Evolutionary conservation across 352 stramenopile genomes (phyloP), one percentile per base, ranked within the genome.

Genomic region (Phytophthora multivora): DNA sequence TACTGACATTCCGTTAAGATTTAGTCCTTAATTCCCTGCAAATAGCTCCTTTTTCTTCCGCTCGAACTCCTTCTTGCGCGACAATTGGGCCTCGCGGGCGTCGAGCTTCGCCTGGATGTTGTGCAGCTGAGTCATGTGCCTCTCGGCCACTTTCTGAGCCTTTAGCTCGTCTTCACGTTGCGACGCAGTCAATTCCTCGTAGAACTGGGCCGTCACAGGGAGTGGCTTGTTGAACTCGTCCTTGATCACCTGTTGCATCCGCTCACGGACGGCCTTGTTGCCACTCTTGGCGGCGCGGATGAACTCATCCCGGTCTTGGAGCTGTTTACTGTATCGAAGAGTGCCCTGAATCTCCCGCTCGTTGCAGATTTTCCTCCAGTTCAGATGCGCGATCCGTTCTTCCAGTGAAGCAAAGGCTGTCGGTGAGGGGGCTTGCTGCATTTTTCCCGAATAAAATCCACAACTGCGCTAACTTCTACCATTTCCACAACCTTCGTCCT

Each of bases 1-100:
- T 98, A 15, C 65, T 97, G 25, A 88, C 88, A 50, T 95, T 94
- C 57, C 81, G 85, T 63, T 91, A 68, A 54, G 38, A 56, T 25
- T 33, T 33, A 33, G 28, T 12, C 8, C 10, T 13, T 64, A 45
- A 13, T 19, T 26, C 26, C 50, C 23, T 6, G 59, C 45, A 33
- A 89, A 77, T 10, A 88, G 40, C 41, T 84, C 68, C 50, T 82
- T 90, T 47, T 86, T 86, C 69, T 90, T 90, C 45, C 70, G 70
- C 33, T 87, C 74, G 57, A 86, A 90, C 51, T 87, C 75, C 18
- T 77, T 77, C 53, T 83, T 87, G 10, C 78, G 70, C 6, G 51
- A 41, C 16, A 74, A 40, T 26, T 83, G 63, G 0, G 63, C 66
- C 48, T 88, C 75, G 0, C 79, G 72, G 5, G 66, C 63, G 31